Evolutionary conservation across 2,329 filamentous ascomycete genomes (phyloP), one percentile per base, ranked within the genome.

Genomic region (Fusarium coicis): DNA sequence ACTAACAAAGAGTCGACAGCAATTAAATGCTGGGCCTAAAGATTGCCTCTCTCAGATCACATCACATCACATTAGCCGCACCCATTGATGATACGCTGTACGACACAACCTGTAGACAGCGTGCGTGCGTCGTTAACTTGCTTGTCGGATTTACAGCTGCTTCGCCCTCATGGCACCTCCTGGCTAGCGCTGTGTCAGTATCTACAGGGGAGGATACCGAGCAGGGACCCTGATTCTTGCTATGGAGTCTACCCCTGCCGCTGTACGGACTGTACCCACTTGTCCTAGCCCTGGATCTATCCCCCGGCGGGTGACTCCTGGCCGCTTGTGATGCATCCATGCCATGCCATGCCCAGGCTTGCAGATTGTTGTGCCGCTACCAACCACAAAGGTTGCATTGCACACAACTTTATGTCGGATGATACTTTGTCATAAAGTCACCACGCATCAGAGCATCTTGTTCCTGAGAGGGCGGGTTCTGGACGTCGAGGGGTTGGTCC

Each of bases 201-300:
- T 68, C 66, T 74, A 73, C 71, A 71, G 70, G 70, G 71, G 54
- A 70, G 43, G 54, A 58, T 50, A 37, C 36, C 52, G 42, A 70
- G 46, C 70, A 68, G 71, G 71, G 71, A 73, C 71, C 71, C 71
- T 73, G 70, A 73, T 73, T 73, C 70, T 73, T 73, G 43, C 70
- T 50, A 52, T 36, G 32, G 49, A 50, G 30, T 21, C 28, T 37
- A 43, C 69, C 71, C 71, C 67, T 73, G 71, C 68, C 52, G 59
- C 39, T 44, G 55, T 58, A 54, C 50, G 19, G 34, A 32, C 23
- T 30, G 44, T 56, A 40, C 42, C 71, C 68, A 56, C 63, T 39
- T 34, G 30, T 57, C 62, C 49, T 59, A 32, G 50, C 53, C 53
- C 59, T 62, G 56, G 61, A 50, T 56, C 54, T 46, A 36, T 69